Base-by-base conservation (phyloP, 306 rosid species). In the Fragaria vesca region DNA sequence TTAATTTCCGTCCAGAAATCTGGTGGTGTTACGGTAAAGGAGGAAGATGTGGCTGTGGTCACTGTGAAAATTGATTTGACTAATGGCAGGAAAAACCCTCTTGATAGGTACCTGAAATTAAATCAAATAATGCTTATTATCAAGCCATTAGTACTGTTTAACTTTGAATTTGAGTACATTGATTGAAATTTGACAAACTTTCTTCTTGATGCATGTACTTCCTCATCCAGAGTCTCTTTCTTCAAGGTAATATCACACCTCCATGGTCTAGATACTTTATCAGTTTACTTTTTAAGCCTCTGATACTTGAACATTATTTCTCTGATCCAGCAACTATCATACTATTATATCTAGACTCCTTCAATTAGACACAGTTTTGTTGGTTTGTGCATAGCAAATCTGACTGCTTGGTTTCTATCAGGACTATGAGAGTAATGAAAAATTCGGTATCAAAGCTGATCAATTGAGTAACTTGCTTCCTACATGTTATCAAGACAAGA, bases 401-500 rank as follows among this genome's bases (percentile, higher is more conserved):
- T 66, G 72, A 58, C 68, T 16, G 3, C 63, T 42, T 79, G 10
- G 40, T 66, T 52, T 77, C 69, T 67, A 15, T 81, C 91, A 92
- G 97, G 98, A 95, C 75, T 90, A 83, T 74, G 97, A 95, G 18
- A 95, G 97, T 73, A 52, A 81, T 11, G 93, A 92, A 55, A 95
- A 84, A 78, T 87, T 95, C 70, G 50, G 71, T 7, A 86, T 92
- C 50, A 47, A 86, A 21, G 90, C 88, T 45, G 91, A 84, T 24
- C 95, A 92, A 50, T 63, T 94, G 55, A 94, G 97, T 86, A 97
- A 92, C 86, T 81, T 95, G 88, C 73, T 95, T 79, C 98, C 98
- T 30, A 45, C 91, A 21, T 85, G 78, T 48, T 95, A 81, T 82
- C 89, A 95, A 87, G 98, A 95, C 78, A 88, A 79, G 93, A 90